These are phyloP conservation scores for Aspergillus eucalypticola DNA, from an alignment of 2,329 filamentous ascomycete species.

Conservation along the genomic window DNA sequence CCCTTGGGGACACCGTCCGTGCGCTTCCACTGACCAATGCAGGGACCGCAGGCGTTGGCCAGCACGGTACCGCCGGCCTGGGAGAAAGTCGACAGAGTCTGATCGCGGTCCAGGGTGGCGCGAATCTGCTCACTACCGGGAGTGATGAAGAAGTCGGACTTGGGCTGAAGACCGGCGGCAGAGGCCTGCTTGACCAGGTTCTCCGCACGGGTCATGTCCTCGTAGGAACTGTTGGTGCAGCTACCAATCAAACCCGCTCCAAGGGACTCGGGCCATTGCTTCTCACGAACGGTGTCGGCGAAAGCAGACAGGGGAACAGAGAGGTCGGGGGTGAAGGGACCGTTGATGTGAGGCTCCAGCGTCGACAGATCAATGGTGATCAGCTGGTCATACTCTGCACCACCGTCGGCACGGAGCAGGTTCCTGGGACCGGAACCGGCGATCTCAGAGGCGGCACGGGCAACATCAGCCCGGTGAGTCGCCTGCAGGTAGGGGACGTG, in stretches of 20 bases:
- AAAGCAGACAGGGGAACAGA: constrained; percentile 91
- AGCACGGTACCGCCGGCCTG: constrained; percentile 84
- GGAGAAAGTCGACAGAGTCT: constrained; percentile 81
- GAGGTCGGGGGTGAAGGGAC: constrained; percentile 92
- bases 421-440: constrained; percentile 60
- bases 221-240: constrained; percentile 98
- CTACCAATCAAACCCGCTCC: constrained; percentile 94
- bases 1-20: constrained; percentile 84
- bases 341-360: constrained; percentile 95
- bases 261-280: constrained; percentile 87
- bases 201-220: constrained; percentile 96
- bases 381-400: constrained; percentile 84
- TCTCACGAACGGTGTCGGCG: constrained; percentile 76
- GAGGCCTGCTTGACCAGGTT: constrained; percentile 88
- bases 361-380: constrained; percentile 87
- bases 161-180: constrained; percentile 85
- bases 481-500: constrained; percentile 84
- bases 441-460: constrained; percentile 65
- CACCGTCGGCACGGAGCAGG: constrained; percentile 74
- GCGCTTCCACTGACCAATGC: constrained; percentile 93
- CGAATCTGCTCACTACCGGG: constrained; percentile 96
- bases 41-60: constrained; percentile 92
- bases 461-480: constrained; percentile 74
- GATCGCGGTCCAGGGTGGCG: constrained; percentile 86
- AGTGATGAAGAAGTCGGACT: constrained; percentile 91